Conservation (phyloP, 257 asterid species). For the Thymus quinquecostatus region DNA sequence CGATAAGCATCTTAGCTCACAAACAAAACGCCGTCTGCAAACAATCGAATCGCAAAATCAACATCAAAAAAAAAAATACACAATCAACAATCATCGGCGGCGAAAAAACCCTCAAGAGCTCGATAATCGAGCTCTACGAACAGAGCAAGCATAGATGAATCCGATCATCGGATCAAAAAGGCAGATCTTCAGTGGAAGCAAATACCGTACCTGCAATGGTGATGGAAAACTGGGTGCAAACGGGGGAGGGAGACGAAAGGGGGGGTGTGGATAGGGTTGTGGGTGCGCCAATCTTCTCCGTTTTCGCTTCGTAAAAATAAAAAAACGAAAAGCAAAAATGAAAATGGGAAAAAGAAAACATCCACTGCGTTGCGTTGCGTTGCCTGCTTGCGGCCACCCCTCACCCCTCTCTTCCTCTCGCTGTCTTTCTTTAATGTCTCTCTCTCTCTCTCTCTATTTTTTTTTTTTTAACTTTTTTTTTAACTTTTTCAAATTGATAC, state of each 20-base stretch:
- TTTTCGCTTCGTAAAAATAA: background rate
- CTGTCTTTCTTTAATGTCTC: constrained; percentile 7
- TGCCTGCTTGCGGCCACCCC: constrained; percentile 19
- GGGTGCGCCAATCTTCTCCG: constrained; percentile 29
- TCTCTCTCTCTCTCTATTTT: too few relatives aligned
- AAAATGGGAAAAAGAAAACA: constrained; percentile 1
- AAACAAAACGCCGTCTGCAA: constrained; percentile 9
- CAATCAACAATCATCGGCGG: constrained; percentile 42
- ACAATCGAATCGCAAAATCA: background rate
- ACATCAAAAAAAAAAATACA: background rate
- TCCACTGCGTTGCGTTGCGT: constrained; percentile 15
- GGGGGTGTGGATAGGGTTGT: constrained; percentile 26
- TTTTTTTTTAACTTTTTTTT: too few relatives aligned
- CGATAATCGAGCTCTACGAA: constrained; percentile 39
- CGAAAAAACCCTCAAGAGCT: constrained; percentile 38
- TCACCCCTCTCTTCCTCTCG: constrained; percentile 8
- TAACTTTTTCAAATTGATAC: background rate
- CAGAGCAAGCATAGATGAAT: constrained; percentile 6
- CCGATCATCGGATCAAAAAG: constrained; percentile 38
- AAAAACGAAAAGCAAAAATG: background rate
- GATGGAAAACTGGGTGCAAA: constrained; percentile 23
- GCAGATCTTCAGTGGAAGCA: constrained; percentile 40
- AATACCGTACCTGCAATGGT: constrained; percentile 19
- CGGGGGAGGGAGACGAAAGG: constrained; percentile 18
- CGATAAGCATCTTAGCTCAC: constrained; percentile 41